Percentiles rank a stretch among this genome's conserved stretches.
phyloP scores from a whole-genome alignment of 2,329 filamentous ascomycete genomes.

The Colletotrichum lini region DNA sequence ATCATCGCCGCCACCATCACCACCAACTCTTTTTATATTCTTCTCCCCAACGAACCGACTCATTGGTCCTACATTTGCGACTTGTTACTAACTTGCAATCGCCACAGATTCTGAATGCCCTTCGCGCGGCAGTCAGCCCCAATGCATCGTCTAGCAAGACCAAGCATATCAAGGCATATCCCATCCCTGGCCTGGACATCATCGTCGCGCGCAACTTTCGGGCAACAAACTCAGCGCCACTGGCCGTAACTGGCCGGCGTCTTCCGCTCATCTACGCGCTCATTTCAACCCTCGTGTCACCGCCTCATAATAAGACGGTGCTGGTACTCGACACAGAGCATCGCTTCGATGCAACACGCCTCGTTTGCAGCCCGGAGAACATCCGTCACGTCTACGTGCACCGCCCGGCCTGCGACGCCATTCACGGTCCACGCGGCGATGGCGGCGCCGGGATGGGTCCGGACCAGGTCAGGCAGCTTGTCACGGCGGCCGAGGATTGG shows the following conservation, averaged over 20 bases:
- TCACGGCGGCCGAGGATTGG: slow-evolving; percentile 59
- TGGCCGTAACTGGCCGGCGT: slow-evolving; percentile 67
- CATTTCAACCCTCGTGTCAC: slow-evolving; percentile 64
- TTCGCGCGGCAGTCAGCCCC: slow-evolving; percentile 43
- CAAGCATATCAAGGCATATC: slow-evolving; percentile 50
- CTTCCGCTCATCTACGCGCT: slow-evolving; percentile 71
- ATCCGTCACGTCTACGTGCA: slow-evolving; percentile 67
- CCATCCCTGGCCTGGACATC: slow-evolving; percentile 62
- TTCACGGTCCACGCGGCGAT: slow-evolving; percentile 42
- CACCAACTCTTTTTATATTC: neutral
- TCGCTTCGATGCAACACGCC: slow-evolving; percentile 67
- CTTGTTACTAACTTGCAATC: slow-evolving; percentile 40
- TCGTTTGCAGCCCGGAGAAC: slow-evolving; percentile 56
- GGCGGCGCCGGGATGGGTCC: slow-evolving; percentile 35
- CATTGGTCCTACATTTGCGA: neutral
- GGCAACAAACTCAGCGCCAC: slow-evolving; percentile 60
- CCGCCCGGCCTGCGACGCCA: slow-evolving; percentile 52
- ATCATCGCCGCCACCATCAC: neutral
- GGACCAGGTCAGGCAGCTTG: slow-evolving; percentile 51
- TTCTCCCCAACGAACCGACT: neutral
- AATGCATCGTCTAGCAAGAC: slow-evolving; percentile 24
- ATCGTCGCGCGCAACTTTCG: slow-evolving; percentile 64
- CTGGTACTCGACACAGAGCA: slow-evolving; percentile 69
- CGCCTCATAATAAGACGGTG: slow-evolving; percentile 64
- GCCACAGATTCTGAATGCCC: slow-evolving; percentile 48